phyloP scores from a whole-genome alignment of 495 filamentous ascomycete genomes.

The Aspergillus incahuasiensis region DNA sequence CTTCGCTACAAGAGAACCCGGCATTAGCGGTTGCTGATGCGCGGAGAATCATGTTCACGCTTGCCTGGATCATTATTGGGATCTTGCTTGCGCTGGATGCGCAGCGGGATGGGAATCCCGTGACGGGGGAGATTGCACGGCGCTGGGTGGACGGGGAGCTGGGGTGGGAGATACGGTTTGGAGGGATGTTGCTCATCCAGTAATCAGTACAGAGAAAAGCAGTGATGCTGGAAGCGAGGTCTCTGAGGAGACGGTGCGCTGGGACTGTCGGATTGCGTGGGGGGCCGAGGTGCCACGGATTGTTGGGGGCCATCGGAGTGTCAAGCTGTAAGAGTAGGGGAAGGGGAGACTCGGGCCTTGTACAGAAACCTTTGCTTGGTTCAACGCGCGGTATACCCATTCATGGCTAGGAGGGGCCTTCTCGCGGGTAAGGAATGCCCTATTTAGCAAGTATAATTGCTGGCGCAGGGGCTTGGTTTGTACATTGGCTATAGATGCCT shows the following conservation, averaged over 20 bases:
- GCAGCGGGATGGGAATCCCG: conserved; percentile 25
- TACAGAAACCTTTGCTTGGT: too few relatives aligned
- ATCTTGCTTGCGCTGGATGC: conserved; percentile 28
- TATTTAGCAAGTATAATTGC: too few relatives aligned
- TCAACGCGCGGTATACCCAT: too few relatives aligned
- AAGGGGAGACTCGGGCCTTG: too few relatives aligned
- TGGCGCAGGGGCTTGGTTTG: too few relatives aligned
- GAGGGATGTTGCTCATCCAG: conserved; percentile 23
- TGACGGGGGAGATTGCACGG: conserved; percentile 27
- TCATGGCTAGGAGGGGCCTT: too few relatives aligned
- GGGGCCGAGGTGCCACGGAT: conserved; percentile 25
- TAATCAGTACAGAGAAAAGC: too few relatives aligned
- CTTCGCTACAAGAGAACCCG: background rate
- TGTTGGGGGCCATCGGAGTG: conserved; percentile 27
- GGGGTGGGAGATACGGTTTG: conserved; percentile 29
- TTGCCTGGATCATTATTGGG: conserved; percentile 32
- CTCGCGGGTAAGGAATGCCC: too few relatives aligned
- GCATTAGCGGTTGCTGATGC: conserved; percentile 32
- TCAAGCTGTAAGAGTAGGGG: conserved; percentile 18
- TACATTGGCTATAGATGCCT: too few relatives aligned
- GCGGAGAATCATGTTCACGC: conserved; percentile 33
- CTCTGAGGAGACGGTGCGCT: conserved; percentile 20
- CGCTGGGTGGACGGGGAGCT: conserved; percentile 31
- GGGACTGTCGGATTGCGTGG: conserved; percentile 35
- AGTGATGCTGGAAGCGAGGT: background rate